phyloP scores from a whole-genome alignment of 164 flowering plant genomes.

The Magnolia officinalis region DNA sequence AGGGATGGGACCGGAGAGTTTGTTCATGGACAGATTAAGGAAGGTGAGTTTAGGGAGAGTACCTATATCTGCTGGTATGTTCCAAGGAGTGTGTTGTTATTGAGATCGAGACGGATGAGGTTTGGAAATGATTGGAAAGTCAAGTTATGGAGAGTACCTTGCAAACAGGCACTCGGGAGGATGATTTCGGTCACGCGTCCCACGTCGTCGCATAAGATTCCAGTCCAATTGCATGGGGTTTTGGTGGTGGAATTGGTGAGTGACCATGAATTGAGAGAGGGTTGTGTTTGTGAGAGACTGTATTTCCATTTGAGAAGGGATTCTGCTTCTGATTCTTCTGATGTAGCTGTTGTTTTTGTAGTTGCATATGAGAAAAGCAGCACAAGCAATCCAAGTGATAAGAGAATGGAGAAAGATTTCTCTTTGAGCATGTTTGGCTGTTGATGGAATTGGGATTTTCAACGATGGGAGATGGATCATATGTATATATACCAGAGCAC shows the following conservation, averaged over 20 bases:
- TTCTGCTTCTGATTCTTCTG: constrained; percentile 3
- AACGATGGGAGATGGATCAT: background rate
- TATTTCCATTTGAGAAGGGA: constrained; percentile 8
- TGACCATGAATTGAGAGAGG: constrained; percentile 5
- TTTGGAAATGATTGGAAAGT: constrained; percentile 21
- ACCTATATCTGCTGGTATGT: constrained; percentile 20
- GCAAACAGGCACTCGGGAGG: constrained; percentile 7
- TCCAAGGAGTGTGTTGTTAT: constrained; percentile 3
- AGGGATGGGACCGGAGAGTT: constrained; percentile 19
- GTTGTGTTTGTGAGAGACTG: background rate
- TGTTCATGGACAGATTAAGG: constrained; percentile 23
- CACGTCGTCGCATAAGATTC: constrained; percentile 13
- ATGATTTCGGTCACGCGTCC: constrained; percentile 10
- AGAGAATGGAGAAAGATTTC: background rate
- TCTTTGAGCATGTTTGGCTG: background rate
- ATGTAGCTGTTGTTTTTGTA: background rate
- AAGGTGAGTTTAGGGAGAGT: constrained; percentile 16
- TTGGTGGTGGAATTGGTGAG: background rate
- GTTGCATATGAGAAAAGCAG: background rate
- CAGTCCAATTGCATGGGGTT: constrained; percentile 20
- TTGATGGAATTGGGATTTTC: background rate
- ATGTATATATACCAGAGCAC: too few species aligned
- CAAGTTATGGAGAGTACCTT: constrained; percentile 16
- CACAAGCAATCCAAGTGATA: background rate
- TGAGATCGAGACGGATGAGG: constrained; percentile 22